These are phyloP conservation scores for Sugiyamaella boreocaroliniensis DNA, from an alignment of 805 yeast species.

Conservation along the genomic window DNA sequence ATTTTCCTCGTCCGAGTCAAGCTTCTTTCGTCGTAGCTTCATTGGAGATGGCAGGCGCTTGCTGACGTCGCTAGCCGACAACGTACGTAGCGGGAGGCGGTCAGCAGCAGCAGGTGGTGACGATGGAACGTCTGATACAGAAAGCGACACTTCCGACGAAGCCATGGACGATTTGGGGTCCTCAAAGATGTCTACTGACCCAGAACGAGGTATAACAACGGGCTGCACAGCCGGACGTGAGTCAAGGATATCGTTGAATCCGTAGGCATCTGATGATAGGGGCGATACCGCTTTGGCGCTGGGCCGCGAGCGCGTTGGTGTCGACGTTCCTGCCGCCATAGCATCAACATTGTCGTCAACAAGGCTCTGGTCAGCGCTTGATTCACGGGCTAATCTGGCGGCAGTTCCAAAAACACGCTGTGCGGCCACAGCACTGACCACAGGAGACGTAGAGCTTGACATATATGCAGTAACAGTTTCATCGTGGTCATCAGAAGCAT, in stretches of 20 bases:
- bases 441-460: background rate
- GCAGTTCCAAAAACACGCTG: background rate
- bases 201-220: background rate
- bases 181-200: background rate
- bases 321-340: background rate
- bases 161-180: background rate
- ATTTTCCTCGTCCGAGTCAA: background rate
- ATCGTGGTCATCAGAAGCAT: background rate
- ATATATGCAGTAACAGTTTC: background rate
- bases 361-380: background rate
- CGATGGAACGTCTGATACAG: background rate
- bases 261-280: constrained; percentile 5
- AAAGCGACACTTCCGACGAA: background rate
- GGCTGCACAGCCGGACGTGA: constrained; percentile 2
- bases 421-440: background rate
- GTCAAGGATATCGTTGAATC: constrained; percentile 3
- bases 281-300: background rate
- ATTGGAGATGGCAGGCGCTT: background rate
- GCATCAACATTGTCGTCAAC: background rate
- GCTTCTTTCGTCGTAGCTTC: background rate
- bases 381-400: background rate
- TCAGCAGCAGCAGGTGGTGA: background rate
- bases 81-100: background rate
- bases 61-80: background rate
- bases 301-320: background rate